Base-by-base conservation (phyloP, 140 eudicot genomes). In the Ambrosia hybrid region DNA sequence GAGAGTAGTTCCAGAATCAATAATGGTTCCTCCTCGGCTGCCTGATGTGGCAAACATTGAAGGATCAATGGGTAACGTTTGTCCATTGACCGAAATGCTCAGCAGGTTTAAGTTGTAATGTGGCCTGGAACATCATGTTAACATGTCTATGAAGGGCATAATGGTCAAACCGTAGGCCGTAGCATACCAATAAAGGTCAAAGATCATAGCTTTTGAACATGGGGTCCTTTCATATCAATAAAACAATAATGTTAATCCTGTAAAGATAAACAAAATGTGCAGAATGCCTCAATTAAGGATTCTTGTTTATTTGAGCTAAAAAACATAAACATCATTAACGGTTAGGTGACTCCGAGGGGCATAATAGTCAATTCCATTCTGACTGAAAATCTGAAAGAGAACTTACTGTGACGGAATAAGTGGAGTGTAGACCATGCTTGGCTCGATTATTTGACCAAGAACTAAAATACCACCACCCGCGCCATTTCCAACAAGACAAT, bases 391-490 rank as follows among this genome's bases (percentile, higher is more conserved):
- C 12, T 9, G 57, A 80, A 70, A 43, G 78, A 75, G 57, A 72
- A 77, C 99, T 75, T 91, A 94, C 99, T 84, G 94, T 70, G 91
- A 84, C 7, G 96, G 95, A 34, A 88, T 95, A 71, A 94, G 93
- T 43, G 99, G 97, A 74, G 96, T 88, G 82, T 81, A 94, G 52
- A 94, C 99, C 66, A 94, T 83, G 76, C 78, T 84, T 48, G 99
- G 99, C 83, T 90, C 97, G 56, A 90, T 86, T 45, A 91, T 91
- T 76, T 85, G 85, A 51, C 99, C 99, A 41, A 94, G 89, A 62
- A 91, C 99, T 86, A 94, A 76, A 68, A 94, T 86, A 45, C 99
- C 99, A 1, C 99, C 99, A 56, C 97, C 97, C 33, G 78, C 86
- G 7, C 71, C 82, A 49, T 74, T 83, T 85, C 99, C 99, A 53